phyloP scores from a whole-genome alignment of 371 early-diverging fungal species.

The Synchytrium microbalum region DNA sequence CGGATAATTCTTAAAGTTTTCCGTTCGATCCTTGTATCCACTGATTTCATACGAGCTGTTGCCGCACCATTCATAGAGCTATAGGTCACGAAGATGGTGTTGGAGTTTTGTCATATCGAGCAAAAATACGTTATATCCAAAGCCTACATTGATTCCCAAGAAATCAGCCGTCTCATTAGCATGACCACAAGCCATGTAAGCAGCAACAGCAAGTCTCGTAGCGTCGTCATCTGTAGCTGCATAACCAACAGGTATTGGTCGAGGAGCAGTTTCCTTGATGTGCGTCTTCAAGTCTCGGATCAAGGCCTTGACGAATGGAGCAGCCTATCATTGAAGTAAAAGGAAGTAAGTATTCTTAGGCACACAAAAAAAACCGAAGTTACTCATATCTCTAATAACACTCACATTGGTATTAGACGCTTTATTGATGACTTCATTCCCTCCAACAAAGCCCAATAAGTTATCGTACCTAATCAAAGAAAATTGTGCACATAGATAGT shows the following conservation, averaged over 20 bases:
- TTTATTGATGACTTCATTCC: constrained; percentile 19
- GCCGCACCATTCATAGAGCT: constrained; percentile 17
- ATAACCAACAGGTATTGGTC: constrained; percentile 18
- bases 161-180: constrained; percentile 11
- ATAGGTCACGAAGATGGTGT: background rate
- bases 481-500: too few relatives aligned
- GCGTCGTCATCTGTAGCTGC: constrained; percentile 8
- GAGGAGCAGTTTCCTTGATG: constrained; percentile 1
- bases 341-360: background rate
- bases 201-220: constrained; percentile 1
- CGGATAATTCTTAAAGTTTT: constrained; percentile 4
- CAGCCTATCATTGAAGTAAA: constrained; percentile 8
- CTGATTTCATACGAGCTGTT: constrained; percentile 3
- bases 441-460: constrained; percentile 14
- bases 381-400: background rate
- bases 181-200: constrained; percentile 13
- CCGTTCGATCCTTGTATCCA: constrained; percentile 13
- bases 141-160: constrained; percentile 15
- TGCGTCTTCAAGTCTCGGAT: constrained; percentile 17
- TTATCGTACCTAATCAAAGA: constrained; percentile 10
- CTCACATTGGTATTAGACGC: constrained; percentile 3
- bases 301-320: constrained; percentile 15
- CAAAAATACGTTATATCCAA: background rate
- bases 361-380: constrained; percentile 1
- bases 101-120: background rate